Evolutionary conservation across 108 stramenopile genomes (phyloP), one percentile per base, ranked within the genome.

Genomic region (Stephanodiscus minutulus): DNA sequence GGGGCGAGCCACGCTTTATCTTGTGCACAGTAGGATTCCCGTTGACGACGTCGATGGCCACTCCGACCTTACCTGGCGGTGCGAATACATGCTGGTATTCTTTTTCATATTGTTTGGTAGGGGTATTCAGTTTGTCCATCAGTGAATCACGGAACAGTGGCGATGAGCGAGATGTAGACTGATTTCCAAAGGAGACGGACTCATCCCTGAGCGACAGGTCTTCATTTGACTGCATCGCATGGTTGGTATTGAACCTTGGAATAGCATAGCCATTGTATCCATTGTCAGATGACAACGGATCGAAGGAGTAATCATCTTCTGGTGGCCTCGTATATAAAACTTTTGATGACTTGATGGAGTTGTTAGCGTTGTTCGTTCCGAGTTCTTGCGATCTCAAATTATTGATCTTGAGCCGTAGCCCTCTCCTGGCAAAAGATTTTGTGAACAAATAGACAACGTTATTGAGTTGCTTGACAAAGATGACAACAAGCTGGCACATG

Each of bases 1-100:
- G 66, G 2, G 81, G 81, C 0, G 81, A 82, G 6, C 81, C 81
- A 22, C 46, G 50, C 61, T 73, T 72, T 15, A 82, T 36, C 46
- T 75, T 82, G 71, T 82, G 81, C 35, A 82, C 74, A 12, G 67
- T 60, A 0, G 81, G 81, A 53, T 73, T 65, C 4, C 81, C 81
- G 41, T 77, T 52, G 31, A 72, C 50, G 17, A 77, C 72, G 47
- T 82, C 81, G 21, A 82, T 82, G 8, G 81, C 81, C 28, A 82
- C 76, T 5, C 81, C 81, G 5, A 82, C 50, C 36, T 82, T 82
- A 0, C 81, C 81, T 12, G 81, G 76, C 17, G 81, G 81, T 0
- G 81, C 81, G 41, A 62, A 82, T 11, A 66, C 39, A 47, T 82
- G 71, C 39, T 75, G 64, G 2, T 55, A 53, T 46, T 61, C n/a